These are phyloP conservation scores for Withania somnifera DNA, from an alignment of 305 asterid species.

Conservation along the genomic window DNA sequence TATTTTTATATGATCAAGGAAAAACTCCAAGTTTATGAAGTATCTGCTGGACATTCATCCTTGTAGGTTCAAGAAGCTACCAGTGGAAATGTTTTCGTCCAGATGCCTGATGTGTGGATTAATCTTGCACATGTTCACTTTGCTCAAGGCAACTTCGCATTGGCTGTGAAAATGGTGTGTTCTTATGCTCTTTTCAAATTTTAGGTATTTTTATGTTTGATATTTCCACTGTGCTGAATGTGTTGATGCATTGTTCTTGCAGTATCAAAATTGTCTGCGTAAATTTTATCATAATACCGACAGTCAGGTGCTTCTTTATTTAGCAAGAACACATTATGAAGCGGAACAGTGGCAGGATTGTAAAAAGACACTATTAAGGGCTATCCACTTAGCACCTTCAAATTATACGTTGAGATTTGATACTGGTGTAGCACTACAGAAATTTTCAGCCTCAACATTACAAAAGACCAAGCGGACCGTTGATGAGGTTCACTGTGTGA, in stretches of 20 bases:
- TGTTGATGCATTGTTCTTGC: slow-evolving; percentile 24
- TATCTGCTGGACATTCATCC: slow-evolving; percentile 11
- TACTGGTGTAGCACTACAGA: slow-evolving; percentile 87
- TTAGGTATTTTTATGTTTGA: neutral
- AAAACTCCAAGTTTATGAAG: slow-evolving; percentile 8
- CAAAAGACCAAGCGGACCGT: slow-evolving; percentile 86
- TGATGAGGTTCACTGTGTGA: slow-evolving; percentile 60
- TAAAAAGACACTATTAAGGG: slow-evolving; percentile 82
- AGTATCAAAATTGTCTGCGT: slow-evolving; percentile 94
- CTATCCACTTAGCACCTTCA: slow-evolving; percentile 96
- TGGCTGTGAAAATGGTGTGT: slow-evolving; percentile 94
- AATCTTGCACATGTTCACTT: slow-evolving; percentile 98
- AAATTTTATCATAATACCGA: slow-evolving; percentile 83
- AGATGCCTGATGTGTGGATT: slow-evolving; percentile 99
- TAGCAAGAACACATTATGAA: slow-evolving; percentile 97
- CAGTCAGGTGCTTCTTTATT: slow-evolving; percentile 90
- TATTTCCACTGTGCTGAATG: neutral
- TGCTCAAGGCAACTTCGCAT: slow-evolving; percentile 88
- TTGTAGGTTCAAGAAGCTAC: slow-evolving; percentile 99
- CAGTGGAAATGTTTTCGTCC: slow-evolving; percentile 77
- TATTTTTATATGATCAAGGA: slow-evolving; percentile 1
- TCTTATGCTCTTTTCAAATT: neutral
- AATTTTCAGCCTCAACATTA: slow-evolving; percentile 94
- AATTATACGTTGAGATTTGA: slow-evolving; percentile 86
- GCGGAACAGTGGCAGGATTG: slow-evolving; percentile 99